Conservation (phyloP, 2,329 filamentous ascomycete genomes). For the Neofusicoccum umdonicola region DNA sequence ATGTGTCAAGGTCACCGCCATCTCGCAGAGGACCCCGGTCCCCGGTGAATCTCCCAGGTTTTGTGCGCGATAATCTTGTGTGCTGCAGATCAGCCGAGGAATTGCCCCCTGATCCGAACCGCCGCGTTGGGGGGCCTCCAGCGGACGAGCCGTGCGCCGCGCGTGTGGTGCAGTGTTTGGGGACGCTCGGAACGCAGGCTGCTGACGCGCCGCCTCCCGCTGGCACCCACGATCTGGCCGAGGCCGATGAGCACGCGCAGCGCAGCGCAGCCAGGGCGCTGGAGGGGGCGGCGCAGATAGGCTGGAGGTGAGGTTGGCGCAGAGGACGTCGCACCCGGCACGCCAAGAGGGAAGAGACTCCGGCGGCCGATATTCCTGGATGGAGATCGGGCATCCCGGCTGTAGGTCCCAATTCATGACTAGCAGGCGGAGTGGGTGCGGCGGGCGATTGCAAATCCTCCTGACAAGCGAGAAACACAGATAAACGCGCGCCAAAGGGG, state of each 20-base stretch:
- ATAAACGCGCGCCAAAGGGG: conserved; percentile 15
- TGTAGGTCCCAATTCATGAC: conserved; percentile 11
- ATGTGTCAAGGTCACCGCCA: conserved; percentile 18
- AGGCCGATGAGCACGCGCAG: neutral
- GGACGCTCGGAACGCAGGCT: conserved; percentile 13
- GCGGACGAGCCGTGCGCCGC: conserved; percentile 11
- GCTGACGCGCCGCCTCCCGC: conserved; percentile 15
- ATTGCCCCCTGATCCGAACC: conserved; percentile 17
- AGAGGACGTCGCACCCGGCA: conserved; percentile 7
- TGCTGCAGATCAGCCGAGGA: conserved; percentile 19
- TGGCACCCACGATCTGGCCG: conserved; percentile 7
- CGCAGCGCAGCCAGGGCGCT: neutral
- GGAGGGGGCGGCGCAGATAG: neutral
- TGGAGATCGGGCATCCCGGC: conserved; percentile 14
- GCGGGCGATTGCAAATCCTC: conserved; percentile 15
- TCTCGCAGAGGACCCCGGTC: conserved; percentile 15
- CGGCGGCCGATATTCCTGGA: conserved; percentile 14
- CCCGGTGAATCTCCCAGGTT: conserved; percentile 18
- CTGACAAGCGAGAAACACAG: conserved; percentile 14
- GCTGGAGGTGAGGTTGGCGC: conserved; percentile 4
- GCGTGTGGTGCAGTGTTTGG: neutral
- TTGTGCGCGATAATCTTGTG: conserved; percentile 17
- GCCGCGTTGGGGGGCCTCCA: conserved; percentile 8
- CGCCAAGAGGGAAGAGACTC: conserved; percentile 3
- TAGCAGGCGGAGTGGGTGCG: conserved; percentile 5